These are phyloP conservation scores for Argentina anserina DNA, from an alignment of 306 rosid genomes.

Conservation along the genomic window DNA sequence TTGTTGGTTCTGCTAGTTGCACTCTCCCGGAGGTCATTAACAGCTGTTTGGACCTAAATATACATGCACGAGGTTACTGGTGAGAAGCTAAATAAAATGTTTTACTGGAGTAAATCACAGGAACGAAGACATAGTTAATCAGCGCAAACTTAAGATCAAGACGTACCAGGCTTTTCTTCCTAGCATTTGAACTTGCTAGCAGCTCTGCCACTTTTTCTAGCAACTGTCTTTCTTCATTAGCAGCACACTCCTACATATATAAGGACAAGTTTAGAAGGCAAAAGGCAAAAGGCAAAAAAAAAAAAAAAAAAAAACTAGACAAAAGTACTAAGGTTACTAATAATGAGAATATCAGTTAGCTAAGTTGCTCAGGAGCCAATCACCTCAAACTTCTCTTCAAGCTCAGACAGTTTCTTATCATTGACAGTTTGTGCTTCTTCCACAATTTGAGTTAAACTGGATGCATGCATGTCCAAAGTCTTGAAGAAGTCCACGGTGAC, in stretches of 20 bases:
- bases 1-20: constrained; percentile 73
- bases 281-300: neutral
- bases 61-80: constrained; percentile 5
- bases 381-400: constrained; percentile 98
- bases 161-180: constrained; percentile 87
- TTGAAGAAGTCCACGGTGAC: constrained; percentile 77
- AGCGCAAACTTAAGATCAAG: constrained; percentile 10
- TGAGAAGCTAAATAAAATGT: neutral
- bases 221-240: constrained; percentile 80
- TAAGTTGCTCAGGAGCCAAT: constrained; percentile 12
- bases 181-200: constrained; percentile 81
- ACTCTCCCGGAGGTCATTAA: constrained; percentile 89
- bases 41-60: constrained; percentile 79
- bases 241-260: constrained; percentile 78
- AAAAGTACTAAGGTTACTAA: neutral
- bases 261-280: neutral
- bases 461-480: constrained; percentile 80
- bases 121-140: neutral
- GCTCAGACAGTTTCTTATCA: constrained; percentile 67
- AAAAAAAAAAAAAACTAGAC: neutral
- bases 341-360: constrained; percentile 14
- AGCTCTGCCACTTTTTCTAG: constrained; percentile 92
- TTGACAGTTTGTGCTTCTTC: constrained; percentile 83
- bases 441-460: constrained; percentile 70
- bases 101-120: neutral